phyloP scores from a whole-genome alignment of 441 rosid genomes.

The Viola pubescens region DNA sequence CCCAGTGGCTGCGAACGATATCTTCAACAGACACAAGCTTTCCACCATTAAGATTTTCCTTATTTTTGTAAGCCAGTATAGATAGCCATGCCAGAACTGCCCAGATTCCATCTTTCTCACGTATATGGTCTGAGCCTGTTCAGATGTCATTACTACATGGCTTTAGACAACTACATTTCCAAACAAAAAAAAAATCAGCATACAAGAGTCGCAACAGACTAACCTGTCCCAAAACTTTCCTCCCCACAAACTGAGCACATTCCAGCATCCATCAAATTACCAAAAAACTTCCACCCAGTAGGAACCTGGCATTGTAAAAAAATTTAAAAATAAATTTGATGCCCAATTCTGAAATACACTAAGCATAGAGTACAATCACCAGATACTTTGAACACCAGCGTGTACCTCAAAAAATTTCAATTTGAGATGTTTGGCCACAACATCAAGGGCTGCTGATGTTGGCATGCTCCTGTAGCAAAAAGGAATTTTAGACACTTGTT shows the following conservation, averaged over 20 bases:
- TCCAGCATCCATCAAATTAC: conserved; percentile 98
- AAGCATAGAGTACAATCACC: no score
- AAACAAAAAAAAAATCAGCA: background rate
- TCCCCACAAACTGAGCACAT: conserved; percentile 92
- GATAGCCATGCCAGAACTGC: conserved; percentile 98
- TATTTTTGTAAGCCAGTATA: conserved; percentile 78
- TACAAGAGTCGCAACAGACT: conserved; percentile 14
- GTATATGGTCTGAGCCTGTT: conserved; percentile 91
- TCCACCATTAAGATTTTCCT: conserved; percentile 53
- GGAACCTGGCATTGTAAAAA: conserved; percentile 55
- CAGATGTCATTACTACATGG: conserved; percentile 17
- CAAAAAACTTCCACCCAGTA: conserved; percentile 98
- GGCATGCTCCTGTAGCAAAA: conserved; percentile 85
- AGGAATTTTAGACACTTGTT: background rate
- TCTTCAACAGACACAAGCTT: conserved; percentile 88
- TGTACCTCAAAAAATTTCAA: conserved; percentile 94
- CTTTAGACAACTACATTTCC: background rate
- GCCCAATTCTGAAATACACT: background rate
- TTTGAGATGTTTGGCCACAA: conserved; percentile 73
- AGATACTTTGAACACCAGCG: background rate
- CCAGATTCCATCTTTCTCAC: conserved; percentile 98
- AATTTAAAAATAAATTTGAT: conserved; percentile 14
- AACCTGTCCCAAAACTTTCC: conserved; percentile 99
- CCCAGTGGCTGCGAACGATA: conserved; percentile 88
- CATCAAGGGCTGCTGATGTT: conserved; percentile 96